These are phyloP conservation scores for Hygrocybe punicea DNA, from an alignment of 768 basidiomycete genomes.

Conservation along the genomic window DNA sequence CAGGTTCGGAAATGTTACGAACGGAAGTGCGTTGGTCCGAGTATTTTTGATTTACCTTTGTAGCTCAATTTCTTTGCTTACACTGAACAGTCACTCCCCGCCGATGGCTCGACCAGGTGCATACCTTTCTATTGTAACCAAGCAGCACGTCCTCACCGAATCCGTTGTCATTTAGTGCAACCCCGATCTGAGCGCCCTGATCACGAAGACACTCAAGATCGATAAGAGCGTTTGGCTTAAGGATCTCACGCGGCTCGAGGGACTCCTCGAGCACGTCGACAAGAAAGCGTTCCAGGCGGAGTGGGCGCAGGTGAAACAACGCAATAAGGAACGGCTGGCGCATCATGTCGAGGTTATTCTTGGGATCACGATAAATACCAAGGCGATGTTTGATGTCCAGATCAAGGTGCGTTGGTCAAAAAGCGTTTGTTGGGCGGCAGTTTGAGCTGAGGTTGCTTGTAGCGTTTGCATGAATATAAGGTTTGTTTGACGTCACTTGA, in stretches of 20 bases:
- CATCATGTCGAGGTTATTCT: conserved; percentile 68
- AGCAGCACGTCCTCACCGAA: not conserved
- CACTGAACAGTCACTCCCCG: conserved; percentile 71
- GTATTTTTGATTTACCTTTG: not conserved
- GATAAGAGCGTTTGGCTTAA: conserved; percentile 82
- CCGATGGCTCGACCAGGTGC: conserved; percentile 82
- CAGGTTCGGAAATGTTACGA: conserved; percentile 87
- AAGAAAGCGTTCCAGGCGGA: conserved; percentile 70
- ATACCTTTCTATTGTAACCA: not conserved
- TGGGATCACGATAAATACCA: conserved; percentile 67
- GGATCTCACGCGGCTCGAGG: conserved; percentile 73
- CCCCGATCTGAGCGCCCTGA: conserved; percentile 78
- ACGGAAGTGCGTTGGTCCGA: conserved; percentile 58
- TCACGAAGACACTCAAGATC: conserved; percentile 74
- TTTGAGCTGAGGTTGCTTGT: conserved; percentile 17
- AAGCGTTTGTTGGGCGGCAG: not conserved
- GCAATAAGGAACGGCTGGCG: conserved; percentile 88
- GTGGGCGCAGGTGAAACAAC: conserved; percentile 83
- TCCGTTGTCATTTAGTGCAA: conserved; percentile 68
- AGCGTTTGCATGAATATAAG: conserved; percentile 94
- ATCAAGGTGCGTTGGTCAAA: conserved; percentile 57
- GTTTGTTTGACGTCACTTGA: conserved; percentile 28
- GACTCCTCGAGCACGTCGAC: conserved; percentile 68
- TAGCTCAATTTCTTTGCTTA: not conserved
- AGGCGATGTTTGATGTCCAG: conserved; percentile 88